Evolutionary conservation across 2,329 filamentous ascomycete species (phyloP).

Genomic region (Colletotrichum lindemuthianum): DNA sequence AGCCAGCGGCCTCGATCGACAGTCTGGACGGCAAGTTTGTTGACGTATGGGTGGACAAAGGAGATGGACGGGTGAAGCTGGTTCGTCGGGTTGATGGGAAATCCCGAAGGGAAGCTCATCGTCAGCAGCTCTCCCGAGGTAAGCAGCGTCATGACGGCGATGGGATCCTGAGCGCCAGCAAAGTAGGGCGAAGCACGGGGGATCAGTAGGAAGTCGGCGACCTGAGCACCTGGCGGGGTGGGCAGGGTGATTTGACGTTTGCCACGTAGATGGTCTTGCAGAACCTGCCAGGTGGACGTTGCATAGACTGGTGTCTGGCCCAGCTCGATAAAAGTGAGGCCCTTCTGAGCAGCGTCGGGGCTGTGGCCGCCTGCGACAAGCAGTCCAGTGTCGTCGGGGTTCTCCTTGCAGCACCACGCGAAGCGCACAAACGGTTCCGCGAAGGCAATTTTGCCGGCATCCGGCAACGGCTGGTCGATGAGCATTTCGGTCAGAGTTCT

Average conservation of each 20-base stretch:
- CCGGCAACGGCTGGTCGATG: conserved; percentile 72
- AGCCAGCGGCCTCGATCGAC: conserved; percentile 87
- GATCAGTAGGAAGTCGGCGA: conserved; percentile 84
- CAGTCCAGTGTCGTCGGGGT: conserved; percentile 92
- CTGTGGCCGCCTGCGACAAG: conserved; percentile 85
- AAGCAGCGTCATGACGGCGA: conserved; percentile 82
- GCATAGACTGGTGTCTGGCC: conserved; percentile 90
- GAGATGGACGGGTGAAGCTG: conserved; percentile 89
- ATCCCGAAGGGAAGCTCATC: conserved; percentile 90
- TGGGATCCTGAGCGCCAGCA: conserved; percentile 87
- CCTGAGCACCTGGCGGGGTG: conserved; percentile 80
- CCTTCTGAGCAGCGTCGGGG: conserved; percentile 74
- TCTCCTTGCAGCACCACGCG: conserved; percentile 92
- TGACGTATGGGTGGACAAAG: conserved; percentile 91
- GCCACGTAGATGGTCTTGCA: conserved; percentile 82
- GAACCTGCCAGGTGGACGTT: conserved; percentile 87
- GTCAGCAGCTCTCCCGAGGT: conserved; percentile 90
- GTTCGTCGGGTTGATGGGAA: conserved; percentile 91
- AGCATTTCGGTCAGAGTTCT: conserved; percentile 80
- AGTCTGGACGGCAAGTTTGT: conserved; percentile 74
- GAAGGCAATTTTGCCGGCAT: conserved; percentile 63
- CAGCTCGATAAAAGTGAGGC: conserved; percentile 88
- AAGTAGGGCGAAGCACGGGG: conserved; percentile 88
- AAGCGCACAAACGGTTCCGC: conserved; percentile 83
- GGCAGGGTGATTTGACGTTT: conserved; percentile 77